phyloP scores from a whole-genome alignment of 495 filamentous ascomycete genomes.

The Penicillium coprophilum region DNA sequence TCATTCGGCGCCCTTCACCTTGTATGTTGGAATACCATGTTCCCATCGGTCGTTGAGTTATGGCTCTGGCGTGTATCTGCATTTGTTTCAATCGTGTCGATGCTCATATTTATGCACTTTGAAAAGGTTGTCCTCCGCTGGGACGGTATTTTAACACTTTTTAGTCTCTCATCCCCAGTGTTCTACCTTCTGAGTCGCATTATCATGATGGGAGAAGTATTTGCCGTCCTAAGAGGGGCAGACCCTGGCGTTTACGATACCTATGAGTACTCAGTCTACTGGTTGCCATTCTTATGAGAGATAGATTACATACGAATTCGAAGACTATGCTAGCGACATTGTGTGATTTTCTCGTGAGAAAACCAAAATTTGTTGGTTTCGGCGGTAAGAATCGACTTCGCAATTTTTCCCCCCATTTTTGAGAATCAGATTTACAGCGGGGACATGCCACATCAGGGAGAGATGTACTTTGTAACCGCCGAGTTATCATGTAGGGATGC shows the following conservation, averaged over 20 bases:
- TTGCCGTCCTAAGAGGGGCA: constrained; percentile 26
- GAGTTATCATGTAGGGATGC: background rate
- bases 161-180: constrained; percentile 30
- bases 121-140: constrained; percentile 34
- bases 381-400: too few relatives aligned
- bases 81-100: constrained; percentile 20
- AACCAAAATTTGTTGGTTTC: too few relatives aligned
- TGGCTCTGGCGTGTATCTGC: constrained; percentile 34
- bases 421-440: too few relatives aligned
- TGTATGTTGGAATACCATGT: background rate
- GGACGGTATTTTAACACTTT: constrained; percentile 29
- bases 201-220: constrained; percentile 30
- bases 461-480: background rate
- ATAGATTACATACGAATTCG: too few relatives aligned
- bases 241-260: constrained; percentile 29
- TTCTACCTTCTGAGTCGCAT: constrained; percentile 33
- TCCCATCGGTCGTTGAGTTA: background rate
- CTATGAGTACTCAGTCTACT: constrained; percentile 11
- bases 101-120: constrained; percentile 38
- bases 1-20: background rate
- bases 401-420: too few relatives aligned
- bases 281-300: constrained; percentile 4
- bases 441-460: too few relatives aligned
- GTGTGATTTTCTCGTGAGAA: too few relatives aligned
- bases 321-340: too few relatives aligned